Base-by-base conservation (phyloP, 1,139 yeast genomes). In the Yamadazyma kanchanaburiensis region DNA sequence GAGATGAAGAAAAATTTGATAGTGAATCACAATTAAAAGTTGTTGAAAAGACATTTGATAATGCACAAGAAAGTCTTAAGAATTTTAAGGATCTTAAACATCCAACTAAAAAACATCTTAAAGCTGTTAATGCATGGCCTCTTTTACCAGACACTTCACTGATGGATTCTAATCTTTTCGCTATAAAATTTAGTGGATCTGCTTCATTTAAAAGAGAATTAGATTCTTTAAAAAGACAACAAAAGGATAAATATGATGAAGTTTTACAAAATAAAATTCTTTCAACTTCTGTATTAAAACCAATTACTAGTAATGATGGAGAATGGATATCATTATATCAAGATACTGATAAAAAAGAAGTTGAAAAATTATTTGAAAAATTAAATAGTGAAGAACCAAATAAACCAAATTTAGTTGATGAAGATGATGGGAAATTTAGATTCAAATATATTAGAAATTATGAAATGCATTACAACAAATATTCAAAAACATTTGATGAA, bases 61-160 rank as follows among this genome's bases (percentile, higher is more conserved):
- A 58, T 21, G 75, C 82, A 2, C 70, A 70, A 33, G 72, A 73
- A 21, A 58, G 78, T 3, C 59, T 73, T 26, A 40, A 43, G 22
- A 51, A 64, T 43, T 66, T 65, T 17, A 69, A 73, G 21, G 30
- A 33, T 8, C 60, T 88, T 38, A 71, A 61, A 44, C 97, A 91
- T 58, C 97, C 98, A 23, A 70, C 74, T 22, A 86, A 80, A 61
- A 83, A 74, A 51, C 67, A 75, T 33, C 60, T 87, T 34, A 80
- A 71, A 35, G 95, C 96, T 0, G 88, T 81, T 16, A 74, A 70
- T 38, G 70, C 89, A 1, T 85, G 88, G 86, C 81, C 84, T 21
- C 63, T 91, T 21, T 63, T 89, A 39, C 98, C 98, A 3, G 97
- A 91, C 55, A 79, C 94, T 12, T 80, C 94, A 13, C 76, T 84